Evolutionary conservation across 495 filamentous ascomycete genomes (phyloP), one percentile per base, ranked within the genome.

Genomic region (Hypoxylon subgilvum): DNA sequence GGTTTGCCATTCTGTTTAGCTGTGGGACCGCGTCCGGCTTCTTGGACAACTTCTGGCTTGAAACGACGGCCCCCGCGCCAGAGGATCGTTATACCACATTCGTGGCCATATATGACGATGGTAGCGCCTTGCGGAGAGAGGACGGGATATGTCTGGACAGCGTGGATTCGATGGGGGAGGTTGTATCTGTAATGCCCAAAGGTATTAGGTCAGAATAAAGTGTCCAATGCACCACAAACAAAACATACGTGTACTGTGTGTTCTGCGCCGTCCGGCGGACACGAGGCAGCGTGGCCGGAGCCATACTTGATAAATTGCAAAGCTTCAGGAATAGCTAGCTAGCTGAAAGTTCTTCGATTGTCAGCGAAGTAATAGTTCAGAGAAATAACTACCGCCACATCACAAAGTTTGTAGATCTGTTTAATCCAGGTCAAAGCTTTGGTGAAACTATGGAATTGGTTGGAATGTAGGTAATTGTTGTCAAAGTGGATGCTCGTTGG

Each of bases 71-170:
- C 92, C 51, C 91, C 92, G 66, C 88, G 80, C 92, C 92, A 96
- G 18, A 92, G 61, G 18, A 95, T 71, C 31, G 84, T 86, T 22
- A 96, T 50, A 18, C 92, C 92, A 67, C 83, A 86, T 28, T 91
- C 86, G 57, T 94, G 86, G 47, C 87, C 91, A 68, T 94, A 93
- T 22, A 96, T 66, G 45, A 95, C 81, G 66, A 96, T 82, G 1
- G 85, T 88, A 6, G 92, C 92, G 62, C 90, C 91, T 69, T 96
- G 94, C 4, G 89, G 86, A 5, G 91, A 84, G 47, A 78, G 79
- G 18, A 91, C 72, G 5, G 92, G 91, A 68, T 95, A 96, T 45
- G 83, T 79, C 68, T 87, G 83, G 25, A 88, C 83, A 31, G 85
- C 74, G 72, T 92, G 79, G 46, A 92, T 78, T 63, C 90, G 88